phyloP scores from a whole-genome alignment of 78 protist species.

The Chrysochromulina tobinii region DNA sequence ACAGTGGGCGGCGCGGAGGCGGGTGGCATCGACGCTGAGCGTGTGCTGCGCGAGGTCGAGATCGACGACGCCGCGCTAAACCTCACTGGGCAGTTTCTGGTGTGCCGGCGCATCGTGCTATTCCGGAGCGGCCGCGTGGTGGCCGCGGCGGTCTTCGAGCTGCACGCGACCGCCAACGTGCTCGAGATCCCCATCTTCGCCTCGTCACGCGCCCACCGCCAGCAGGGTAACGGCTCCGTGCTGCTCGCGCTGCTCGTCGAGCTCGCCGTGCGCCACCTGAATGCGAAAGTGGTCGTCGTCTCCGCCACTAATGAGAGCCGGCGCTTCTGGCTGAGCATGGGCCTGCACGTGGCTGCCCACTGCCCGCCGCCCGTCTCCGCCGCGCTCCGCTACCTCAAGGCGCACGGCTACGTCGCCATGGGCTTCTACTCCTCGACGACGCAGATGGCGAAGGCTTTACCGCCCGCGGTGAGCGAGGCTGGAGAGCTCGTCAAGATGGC shows the following conservation, averaged over 20 bases:
- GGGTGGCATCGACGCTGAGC: not conserved
- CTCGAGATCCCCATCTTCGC: slow-evolving; percentile 13
- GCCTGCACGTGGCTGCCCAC: not conserved
- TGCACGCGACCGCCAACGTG: not conserved
- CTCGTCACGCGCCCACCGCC: not conserved
- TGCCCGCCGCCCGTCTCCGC: not conserved
- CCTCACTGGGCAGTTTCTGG: not conserved
- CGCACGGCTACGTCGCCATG: not conserved
- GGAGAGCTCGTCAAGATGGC: not conserved
- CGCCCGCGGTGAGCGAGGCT: not conserved
- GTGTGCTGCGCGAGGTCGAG: slow-evolving; percentile 12
- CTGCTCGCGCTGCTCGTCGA: not conserved
- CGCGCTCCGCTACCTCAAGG: not conserved
- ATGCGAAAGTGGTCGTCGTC: not conserved
- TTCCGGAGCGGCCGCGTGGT: not conserved
- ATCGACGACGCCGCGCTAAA: not conserved
- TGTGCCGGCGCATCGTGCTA: not conserved
- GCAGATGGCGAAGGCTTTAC: not conserved
- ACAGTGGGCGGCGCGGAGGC: not conserved
- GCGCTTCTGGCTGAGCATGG: not conserved
- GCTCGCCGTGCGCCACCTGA: not conserved
- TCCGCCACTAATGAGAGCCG: slow-evolving; percentile 10
- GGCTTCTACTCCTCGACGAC: not conserved
- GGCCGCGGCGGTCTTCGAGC: slow-evolving; percentile 16
- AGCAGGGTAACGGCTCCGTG: not conserved